Evolutionary conservation across 768 basidiomycete genomes (phyloP).

Genomic region (Phlebiopsis flavidoalba): DNA sequence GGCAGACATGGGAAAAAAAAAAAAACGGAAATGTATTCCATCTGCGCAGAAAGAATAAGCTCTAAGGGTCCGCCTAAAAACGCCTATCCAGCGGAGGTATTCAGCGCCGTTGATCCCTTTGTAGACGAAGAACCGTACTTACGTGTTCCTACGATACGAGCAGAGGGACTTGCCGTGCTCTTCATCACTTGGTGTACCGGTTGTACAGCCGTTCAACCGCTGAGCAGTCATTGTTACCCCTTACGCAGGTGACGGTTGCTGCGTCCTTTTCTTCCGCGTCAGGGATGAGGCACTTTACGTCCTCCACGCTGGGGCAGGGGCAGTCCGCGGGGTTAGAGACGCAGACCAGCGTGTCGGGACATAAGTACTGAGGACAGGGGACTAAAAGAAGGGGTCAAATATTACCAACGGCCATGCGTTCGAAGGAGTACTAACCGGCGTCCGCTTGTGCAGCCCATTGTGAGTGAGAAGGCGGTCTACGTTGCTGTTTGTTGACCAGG

Average conservation of each 20-base stretch:
- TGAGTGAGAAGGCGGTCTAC: conserved; percentile 43
- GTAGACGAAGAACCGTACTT: neutral
- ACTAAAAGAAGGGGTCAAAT: conserved; percentile 37
- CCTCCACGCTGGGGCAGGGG: conserved; percentile 72
- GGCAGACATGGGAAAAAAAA: neutral
- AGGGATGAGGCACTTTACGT: conserved; percentile 72
- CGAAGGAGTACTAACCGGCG: conserved; percentile 38
- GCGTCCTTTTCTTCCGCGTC: conserved; percentile 48
- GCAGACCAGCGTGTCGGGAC: conserved; percentile 70
- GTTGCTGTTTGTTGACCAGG: conserved; percentile 48
- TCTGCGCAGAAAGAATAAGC: neutral
- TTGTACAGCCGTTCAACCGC: conserved; percentile 52
- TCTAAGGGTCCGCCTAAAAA: neutral
- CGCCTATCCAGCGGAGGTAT: conserved; percentile 1
- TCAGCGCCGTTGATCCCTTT: neutral
- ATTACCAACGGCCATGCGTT: neutral
- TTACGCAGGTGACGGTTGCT: conserved; percentile 64
- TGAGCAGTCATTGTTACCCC: conserved; percentile 61
- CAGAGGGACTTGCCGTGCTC: conserved; percentile 8
- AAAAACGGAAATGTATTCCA: neutral
- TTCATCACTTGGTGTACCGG: conserved; percentile 28
- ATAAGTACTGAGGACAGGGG: conserved; percentile 68
- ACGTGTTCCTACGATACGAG: neutral
- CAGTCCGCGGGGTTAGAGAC: conserved; percentile 60
- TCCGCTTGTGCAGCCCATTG: conserved; percentile 69